Conservation (phyloP, 1,139 yeast species). For the Candida frijolesensis region DNA sequence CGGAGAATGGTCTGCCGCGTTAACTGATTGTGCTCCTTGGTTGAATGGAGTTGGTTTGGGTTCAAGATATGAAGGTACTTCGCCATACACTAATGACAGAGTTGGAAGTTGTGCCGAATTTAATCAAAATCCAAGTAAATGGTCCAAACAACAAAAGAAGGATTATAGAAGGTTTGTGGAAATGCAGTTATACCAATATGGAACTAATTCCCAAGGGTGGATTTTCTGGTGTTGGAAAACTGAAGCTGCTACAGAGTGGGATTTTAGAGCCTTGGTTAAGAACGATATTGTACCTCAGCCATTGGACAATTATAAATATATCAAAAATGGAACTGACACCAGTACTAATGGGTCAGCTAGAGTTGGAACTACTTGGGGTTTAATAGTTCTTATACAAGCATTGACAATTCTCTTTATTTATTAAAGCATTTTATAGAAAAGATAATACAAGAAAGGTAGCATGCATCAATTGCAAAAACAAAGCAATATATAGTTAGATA, state of each 20-base stretch:
- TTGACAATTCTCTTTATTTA: constrained; percentile 5
- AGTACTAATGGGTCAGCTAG: constrained; percentile 18
- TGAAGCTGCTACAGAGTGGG: constrained; percentile 66
- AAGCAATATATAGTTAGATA: too few species aligned
- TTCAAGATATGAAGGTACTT: constrained; percentile 70
- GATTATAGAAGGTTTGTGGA: constrained; percentile 51
- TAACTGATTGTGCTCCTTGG: constrained; percentile 92
- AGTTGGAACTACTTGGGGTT: background rate
- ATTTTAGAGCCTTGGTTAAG: constrained; percentile 51
- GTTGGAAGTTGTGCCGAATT: constrained; percentile 33
- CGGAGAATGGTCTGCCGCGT: constrained; percentile 95
- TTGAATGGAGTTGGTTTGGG: constrained; percentile 90
- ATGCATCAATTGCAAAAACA: too few species aligned
- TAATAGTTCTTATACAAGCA: constrained; percentile 2
- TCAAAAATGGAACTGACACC: constrained; percentile 39
- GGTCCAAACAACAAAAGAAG: constrained; percentile 40
- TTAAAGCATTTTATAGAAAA: background rate
- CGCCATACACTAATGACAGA: constrained; percentile 37
- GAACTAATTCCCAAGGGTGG: constrained; percentile 53
- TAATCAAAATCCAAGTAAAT: constrained; percentile 34
- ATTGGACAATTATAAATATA: constrained; percentile 45
- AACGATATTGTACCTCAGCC: constrained; percentile 64
- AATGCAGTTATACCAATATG: constrained; percentile 30
- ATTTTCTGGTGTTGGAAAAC: constrained; percentile 49
- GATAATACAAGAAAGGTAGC: too few species aligned